Percentiles rank a stretch among this genome's conserved stretches.
phyloP scores from a whole-genome alignment of 1,284 basidiomycete genomes.

The Puccinia horiana region DNA sequence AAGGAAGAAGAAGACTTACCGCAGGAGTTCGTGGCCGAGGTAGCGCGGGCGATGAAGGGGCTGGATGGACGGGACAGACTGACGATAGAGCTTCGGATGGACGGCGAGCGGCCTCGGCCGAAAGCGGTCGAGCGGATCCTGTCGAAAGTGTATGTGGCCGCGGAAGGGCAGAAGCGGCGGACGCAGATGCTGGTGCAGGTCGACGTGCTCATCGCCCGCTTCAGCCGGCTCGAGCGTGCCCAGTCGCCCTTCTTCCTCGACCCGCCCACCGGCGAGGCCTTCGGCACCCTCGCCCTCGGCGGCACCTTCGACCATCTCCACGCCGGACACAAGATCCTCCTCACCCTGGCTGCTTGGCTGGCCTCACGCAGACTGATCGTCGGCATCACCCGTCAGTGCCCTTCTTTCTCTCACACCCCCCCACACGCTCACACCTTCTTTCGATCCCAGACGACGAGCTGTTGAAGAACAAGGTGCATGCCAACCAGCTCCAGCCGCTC shows the following conservation, averaged over 20 bases:
- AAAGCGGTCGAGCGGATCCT: background rate
- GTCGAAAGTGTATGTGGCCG: background rate
- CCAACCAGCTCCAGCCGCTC: constrained; percentile 53
- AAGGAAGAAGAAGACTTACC: background rate
- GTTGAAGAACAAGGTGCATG: constrained; percentile 4
- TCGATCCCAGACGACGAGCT: background rate
- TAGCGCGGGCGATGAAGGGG: background rate
- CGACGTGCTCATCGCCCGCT: background rate
- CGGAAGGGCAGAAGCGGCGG: background rate
- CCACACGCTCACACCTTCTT: background rate
- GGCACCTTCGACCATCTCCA: constrained; percentile 97
- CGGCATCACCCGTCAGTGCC: constrained; percentile 73
- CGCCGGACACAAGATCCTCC: constrained; percentile 92
- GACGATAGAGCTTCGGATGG: background rate
- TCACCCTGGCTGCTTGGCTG: constrained; percentile 86
- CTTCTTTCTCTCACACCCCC: background rate
- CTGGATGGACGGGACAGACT: background rate
- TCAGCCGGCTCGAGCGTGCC: background rate
- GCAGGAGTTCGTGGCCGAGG: background rate
- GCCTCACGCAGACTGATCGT: constrained; percentile 77
- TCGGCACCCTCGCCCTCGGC: constrained; percentile 62
- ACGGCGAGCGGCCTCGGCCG: background rate
- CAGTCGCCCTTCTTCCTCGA: background rate
- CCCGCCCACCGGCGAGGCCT: background rate
- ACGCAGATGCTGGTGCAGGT: constrained; percentile 8